Evolutionary conservation across 2,329 filamentous ascomycete genomes (phyloP).

Genomic region (Pyrenochaeta sp.): DNA sequence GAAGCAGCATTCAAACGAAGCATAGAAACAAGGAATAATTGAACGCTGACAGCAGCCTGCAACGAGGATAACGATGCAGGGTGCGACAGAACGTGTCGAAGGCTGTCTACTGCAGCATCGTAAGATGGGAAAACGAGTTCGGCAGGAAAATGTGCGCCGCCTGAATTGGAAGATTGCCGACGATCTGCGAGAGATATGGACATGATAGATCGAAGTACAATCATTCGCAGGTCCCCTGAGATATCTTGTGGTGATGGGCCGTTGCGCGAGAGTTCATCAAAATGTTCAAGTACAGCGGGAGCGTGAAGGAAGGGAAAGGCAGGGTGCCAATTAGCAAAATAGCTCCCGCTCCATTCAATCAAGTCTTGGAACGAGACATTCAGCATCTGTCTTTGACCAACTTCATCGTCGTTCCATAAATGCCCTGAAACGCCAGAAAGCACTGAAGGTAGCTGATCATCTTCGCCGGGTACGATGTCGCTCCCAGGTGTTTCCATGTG

Average conservation of each 20-base stretch:
- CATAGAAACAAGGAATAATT: constrained; percentile 65
- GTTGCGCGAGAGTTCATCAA: constrained; percentile 54
- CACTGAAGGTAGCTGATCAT: constrained; percentile 58
- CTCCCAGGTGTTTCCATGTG: constrained; percentile 35
- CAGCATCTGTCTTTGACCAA: constrained; percentile 11
- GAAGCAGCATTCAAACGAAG: constrained; percentile 66
- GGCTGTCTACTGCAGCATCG: constrained; percentile 60
- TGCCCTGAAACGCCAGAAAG: constrained; percentile 22
- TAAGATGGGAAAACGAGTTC: constrained; percentile 59
- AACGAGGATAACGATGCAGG: constrained; percentile 55
- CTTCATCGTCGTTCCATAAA: constrained; percentile 47
- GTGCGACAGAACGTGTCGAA: constrained; percentile 57
- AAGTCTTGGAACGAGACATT: constrained; percentile 58
- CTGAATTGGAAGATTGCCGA: constrained; percentile 50
- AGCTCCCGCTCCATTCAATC: constrained; percentile 60
- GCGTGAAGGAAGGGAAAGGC: constrained; percentile 66
- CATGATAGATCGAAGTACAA: constrained; percentile 59
- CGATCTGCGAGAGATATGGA: constrained; percentile 65
- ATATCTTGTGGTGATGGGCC: constrained; percentile 39
- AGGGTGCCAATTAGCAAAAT: constrained; percentile 67
- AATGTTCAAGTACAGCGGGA: constrained; percentile 58
- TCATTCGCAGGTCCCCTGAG: constrained; percentile 44
- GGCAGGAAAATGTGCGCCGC: constrained; percentile 49
- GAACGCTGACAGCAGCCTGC: constrained; percentile 63
- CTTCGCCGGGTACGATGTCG: constrained; percentile 65